Evolutionary conservation across 2,329 filamentous ascomycete genomes (phyloP), one percentile per base, ranked within the genome.

Genomic region (Penicillium digitatum): DNA sequence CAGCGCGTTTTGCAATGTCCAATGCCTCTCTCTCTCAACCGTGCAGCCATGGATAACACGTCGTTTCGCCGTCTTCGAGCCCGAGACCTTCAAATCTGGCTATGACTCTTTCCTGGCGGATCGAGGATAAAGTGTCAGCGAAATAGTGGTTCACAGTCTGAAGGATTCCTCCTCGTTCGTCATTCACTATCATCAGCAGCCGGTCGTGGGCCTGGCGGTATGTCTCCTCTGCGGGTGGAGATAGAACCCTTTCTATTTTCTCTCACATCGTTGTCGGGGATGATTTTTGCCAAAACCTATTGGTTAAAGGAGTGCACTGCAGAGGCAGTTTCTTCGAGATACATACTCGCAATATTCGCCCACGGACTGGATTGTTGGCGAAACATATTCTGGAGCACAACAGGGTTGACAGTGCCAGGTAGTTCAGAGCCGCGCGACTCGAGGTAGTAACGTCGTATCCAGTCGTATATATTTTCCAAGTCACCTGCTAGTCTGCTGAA

Each of bases 131-230:
- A 29, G 73, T 77, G 3, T 75, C 69, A 50, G 73, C 77, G 66
- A 82, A 84, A 49, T 77, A 76, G 38, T 78, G 75, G 54, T 84
- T 82, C 22, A 76, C 67, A 0, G 83, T 85, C n/a, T 71, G 67
- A 0, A 80, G 75, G 0, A 67, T 74, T 0, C 73, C 74, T 0
- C 69, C 63, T 1, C 75, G 66, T 63, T 85, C 82, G 3, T 82
- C 74, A 0, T 72, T 38, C 0, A 87, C 62, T 1, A 87, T 71
- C n/a, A 81, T 81, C 0, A 66, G 55, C 0, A 77, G 69, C 8
- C 83, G 77, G 0, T 46, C 49, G 24, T 7, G 34, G 1, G 49
- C 49, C 74, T 56, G 34, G 82, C 72, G 0, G 80, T 79, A 31
- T 1, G 62, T 67, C 2, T 66, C 52, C 56, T 85, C 83, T 0